phyloP scores from a whole-genome alignment of 2,329 filamentous ascomycete genomes.

The Nothophaeocryptopus gaeumannii region DNA sequence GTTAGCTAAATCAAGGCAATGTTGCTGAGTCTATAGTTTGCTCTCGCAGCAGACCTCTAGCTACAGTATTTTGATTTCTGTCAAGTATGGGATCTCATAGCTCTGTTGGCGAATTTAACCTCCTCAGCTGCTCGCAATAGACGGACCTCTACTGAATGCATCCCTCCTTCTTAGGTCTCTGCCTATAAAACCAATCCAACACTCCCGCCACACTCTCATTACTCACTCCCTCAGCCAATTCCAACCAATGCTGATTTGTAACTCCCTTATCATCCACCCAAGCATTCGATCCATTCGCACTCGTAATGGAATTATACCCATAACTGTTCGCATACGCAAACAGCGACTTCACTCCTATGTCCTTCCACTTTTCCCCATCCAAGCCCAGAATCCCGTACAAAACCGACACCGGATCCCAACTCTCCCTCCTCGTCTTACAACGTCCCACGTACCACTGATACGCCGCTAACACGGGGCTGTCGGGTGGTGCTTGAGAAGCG shows the following conservation, averaged over 20 bases:
- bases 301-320: slow-evolving; percentile 15
- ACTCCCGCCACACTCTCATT: slow-evolving; percentile 14
- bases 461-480: slow-evolving; percentile 15
- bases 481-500: slow-evolving; percentile 12
- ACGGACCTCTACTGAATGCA: no score
- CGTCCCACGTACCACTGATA: slow-evolving; percentile 21
- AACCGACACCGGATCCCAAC: slow-evolving; percentile 18
- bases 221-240: slow-evolving; percentile 15
- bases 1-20: no score
- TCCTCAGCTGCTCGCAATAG: no score
- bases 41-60: no score
- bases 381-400: slow-evolving; percentile 14
- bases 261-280: slow-evolving; percentile 23
- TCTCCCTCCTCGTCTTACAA: slow-evolving; percentile 9
- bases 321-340: slow-evolving; percentile 15
- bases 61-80: no score
- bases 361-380: neutral
- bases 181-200: slow-evolving; percentile 13
- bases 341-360: neutral
- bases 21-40: no score
- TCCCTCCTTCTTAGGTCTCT: no score
- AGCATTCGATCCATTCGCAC: slow-evolving; percentile 12
- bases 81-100: no score
- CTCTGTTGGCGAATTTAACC: no score
- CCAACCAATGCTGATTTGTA: slow-evolving; percentile 21